These are phyloP conservation scores for Pleurozium schreberi DNA, from an alignment of 225 moss, liverwort and hornwort species.

Conservation along the genomic window DNA sequence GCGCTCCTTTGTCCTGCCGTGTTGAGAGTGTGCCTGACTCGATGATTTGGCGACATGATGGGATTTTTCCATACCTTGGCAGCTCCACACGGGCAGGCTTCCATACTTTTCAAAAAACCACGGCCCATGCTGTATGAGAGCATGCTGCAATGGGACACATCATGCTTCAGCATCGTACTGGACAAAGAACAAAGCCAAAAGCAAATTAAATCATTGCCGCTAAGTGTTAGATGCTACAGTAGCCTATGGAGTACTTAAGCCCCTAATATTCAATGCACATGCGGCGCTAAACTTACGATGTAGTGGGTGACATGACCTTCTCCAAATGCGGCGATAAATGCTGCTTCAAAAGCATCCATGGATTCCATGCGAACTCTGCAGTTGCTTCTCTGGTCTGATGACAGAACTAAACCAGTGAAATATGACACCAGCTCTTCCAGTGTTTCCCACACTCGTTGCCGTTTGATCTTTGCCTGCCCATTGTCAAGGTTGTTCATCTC, in stretches of 20 bases:
- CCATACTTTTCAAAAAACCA: not conserved
- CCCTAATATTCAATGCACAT: no score
- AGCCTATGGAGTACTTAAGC: no score
- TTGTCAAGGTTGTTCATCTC: not conserved
- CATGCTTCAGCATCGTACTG: fast-evolving
- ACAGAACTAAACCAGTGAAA: not conserved
- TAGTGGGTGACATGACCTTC: no score
- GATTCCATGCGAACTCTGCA: not conserved
- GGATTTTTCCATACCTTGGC: not conserved
- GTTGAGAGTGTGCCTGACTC: not conserved
- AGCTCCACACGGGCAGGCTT: not conserved
- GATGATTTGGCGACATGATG: not conserved
- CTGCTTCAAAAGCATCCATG: not conserved
- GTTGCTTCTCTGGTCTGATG: not conserved
- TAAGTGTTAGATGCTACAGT: no score
- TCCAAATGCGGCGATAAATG: no score
- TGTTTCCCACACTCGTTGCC: not conserved
- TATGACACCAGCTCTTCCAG: not conserved
- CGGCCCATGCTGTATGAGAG: not conserved
- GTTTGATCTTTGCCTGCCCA: not conserved
- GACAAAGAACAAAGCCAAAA: no score
- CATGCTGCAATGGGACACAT: not conserved
- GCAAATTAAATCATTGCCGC: no score
- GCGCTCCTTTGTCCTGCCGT: not conserved
- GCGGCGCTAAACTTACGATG: not conserved